phyloP scores from a whole-genome alignment of 805 yeast genomes.

The Zygoascus tannicola region DNA sequence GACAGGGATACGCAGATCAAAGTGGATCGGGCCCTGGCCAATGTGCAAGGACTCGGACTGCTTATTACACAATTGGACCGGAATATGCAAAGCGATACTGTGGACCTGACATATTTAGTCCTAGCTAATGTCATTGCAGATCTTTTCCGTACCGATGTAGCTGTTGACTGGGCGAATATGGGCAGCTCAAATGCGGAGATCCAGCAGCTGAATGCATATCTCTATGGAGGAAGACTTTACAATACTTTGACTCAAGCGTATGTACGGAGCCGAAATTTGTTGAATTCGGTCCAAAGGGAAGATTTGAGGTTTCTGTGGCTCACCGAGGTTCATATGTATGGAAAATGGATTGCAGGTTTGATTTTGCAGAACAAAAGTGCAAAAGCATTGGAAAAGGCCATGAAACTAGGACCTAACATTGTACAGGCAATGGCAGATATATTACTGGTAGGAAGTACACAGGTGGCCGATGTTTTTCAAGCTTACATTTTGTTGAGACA shows the following conservation, averaged over 20 bases:
- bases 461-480: neutral
- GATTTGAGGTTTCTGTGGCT: constrained; percentile 13
- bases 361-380: constrained; percentile 1
- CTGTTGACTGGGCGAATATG: neutral
- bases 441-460: neutral
- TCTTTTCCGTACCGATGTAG: neutral
- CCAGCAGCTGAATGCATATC: constrained; percentile 2
- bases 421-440: constrained; percentile 1
- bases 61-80: neutral
- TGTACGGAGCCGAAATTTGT: neutral
- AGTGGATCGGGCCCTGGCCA: neutral
- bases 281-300: neutral
- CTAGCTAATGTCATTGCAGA: constrained; percentile 2
- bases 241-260: neutral
- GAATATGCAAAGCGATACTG: neutral
- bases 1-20: neutral
- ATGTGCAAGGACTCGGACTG: constrained; percentile 1
- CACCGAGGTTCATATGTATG: constrained; percentile 13
- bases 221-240: constrained; percentile 9
- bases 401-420: constrained; percentile 4
- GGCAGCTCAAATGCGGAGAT: neutral
- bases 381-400: neutral
- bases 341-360: constrained; percentile 19
- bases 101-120: neutral
- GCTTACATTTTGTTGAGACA: neutral